A percentile compares a stretch with the other conserved stretches of the same genome.
These are phyloP conservation scores for Arthromyces matolae DNA, from an alignment of 768 basidiomycete species.

Conservation along the genomic window DNA sequence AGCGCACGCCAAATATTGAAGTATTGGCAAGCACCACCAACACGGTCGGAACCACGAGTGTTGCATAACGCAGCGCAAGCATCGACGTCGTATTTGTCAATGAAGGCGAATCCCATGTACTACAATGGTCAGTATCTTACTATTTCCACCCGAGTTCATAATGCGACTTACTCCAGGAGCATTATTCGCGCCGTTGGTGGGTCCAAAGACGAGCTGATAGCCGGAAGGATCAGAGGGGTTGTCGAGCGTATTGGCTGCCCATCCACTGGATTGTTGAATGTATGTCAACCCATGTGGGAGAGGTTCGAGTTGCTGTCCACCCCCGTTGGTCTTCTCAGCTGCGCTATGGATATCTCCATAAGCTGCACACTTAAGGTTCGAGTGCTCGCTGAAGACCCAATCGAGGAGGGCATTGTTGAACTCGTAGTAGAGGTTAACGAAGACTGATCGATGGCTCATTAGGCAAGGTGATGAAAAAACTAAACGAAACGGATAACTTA, in stretches of 20 bases:
- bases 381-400: conserved; percentile 33
- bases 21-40: conserved; percentile 45
- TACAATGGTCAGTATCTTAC: no score
- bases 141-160: conserved; percentile 7
- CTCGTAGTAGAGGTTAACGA: conserved; percentile 49
- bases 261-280: conserved; percentile 45
- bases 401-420: conserved; percentile 41
- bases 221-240: conserved; percentile 39
- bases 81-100: conserved; percentile 44
- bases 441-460: conserved; percentile 29
- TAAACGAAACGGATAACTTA: conserved; percentile 20
- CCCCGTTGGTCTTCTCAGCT: conserved; percentile 42
- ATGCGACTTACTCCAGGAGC: conserved; percentile 15
- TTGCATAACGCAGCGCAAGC: conserved; percentile 45
- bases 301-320: conserved; percentile 38
- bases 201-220: conserved; percentile 45
- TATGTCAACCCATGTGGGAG: conserved; percentile 34
- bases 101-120: conserved; percentile 52
- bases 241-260: conserved; percentile 30
- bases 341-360: conserved; percentile 42
- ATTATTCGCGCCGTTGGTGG: conserved; percentile 43
- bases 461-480: not conserved
- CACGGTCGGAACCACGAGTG: conserved; percentile 35
- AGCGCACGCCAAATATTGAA: conserved; percentile 54
- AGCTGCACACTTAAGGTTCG: conserved; percentile 46